phyloP scores from a whole-genome alignment of 225 moss, liverwort and hornwort species.

The Anthoceros angustus region DNA sequence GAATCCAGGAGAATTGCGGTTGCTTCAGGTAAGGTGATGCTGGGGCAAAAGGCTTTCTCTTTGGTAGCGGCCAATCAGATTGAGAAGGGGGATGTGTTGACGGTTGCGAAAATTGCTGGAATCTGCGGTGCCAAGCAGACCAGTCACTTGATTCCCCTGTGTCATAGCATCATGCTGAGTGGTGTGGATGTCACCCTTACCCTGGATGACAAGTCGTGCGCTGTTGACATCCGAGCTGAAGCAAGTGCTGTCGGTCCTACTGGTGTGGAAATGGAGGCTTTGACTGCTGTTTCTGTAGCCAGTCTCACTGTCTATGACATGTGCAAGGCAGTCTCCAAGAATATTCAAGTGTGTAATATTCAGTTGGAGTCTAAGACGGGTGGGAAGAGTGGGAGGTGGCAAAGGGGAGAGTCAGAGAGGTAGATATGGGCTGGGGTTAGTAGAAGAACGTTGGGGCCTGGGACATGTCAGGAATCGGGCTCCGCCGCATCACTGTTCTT shows the following conservation, averaged over 20 bases:
- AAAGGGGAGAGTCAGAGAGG: slow-evolving; percentile 12
- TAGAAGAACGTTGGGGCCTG: no score
- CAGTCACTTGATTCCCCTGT: slow-evolving; percentile 57
- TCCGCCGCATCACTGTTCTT: no score
- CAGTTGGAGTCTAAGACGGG: slow-evolving; percentile 64
- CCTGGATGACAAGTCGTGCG: slow-evolving; percentile 32
- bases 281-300: slow-evolving; percentile 75
- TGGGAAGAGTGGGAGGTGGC: slow-evolving; percentile 85
- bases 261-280: slow-evolving; percentile 98
- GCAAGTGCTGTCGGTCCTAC: slow-evolving; percentile 56
- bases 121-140: slow-evolving; percentile 89
- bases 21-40: slow-evolving; percentile 55
- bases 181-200: slow-evolving; percentile 47
- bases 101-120: slow-evolving; percentile 72
- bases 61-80: slow-evolving; percentile 57
- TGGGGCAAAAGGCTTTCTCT: slow-evolving; percentile 50
- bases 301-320: slow-evolving; percentile 86
- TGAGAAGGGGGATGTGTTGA: slow-evolving; percentile 77
- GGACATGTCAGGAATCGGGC: no score
- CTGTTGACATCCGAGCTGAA: slow-evolving; percentile 56
- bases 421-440: no score
- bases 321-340: slow-evolving; percentile 83
- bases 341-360: slow-evolving; percentile 47
- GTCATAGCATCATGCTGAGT: slow-evolving; percentile 55
- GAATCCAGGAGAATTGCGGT: slow-evolving; percentile 43